Conservation (phyloP, 176 grass and related monocot species). For the Zea luxurians region DNA sequence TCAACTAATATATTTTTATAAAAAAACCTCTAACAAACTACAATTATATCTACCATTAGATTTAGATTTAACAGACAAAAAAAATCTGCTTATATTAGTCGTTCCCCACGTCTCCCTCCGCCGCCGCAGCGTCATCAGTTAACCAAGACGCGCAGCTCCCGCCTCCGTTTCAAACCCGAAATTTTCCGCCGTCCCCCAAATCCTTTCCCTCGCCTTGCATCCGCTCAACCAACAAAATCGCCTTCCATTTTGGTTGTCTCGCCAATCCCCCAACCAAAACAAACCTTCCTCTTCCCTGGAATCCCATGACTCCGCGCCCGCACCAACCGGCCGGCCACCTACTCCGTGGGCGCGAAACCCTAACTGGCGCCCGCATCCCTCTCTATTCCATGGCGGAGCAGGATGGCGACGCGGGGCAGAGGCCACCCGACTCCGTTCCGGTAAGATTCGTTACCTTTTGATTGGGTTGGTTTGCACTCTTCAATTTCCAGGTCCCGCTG, state of each 20-base stretch:
- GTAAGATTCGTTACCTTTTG: conserved; percentile 32
- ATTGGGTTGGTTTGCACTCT: neutral
- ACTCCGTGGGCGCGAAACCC: conserved; percentile 40
- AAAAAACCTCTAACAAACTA: no score
- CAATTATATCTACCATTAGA: no score
- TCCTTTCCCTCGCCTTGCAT: neutral
- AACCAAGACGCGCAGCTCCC: neutral
- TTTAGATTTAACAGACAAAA: no score
- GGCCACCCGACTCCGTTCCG: conserved; percentile 14
- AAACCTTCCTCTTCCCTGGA: neutral
- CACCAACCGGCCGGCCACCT: conserved; percentile 41
- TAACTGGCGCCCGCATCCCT: conserved; percentile 28
- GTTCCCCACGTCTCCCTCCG: no score
- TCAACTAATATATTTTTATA: no score
- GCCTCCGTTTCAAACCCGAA: conserved; percentile 53
- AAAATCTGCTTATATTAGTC: no score
- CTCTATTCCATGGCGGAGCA: conserved; percentile 40
- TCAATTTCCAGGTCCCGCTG: neutral
- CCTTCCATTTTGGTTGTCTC: neutral
- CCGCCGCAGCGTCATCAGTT: no score
- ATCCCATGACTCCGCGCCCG: neutral
- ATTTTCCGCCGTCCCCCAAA: neutral
- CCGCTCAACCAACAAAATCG: conserved; percentile 32
- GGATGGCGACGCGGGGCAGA: conserved; percentile 6
- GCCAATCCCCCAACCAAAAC: neutral